Base-by-base conservation (phyloP, 257 asterid species). In the Jacaranda mimosifolia region DNA sequence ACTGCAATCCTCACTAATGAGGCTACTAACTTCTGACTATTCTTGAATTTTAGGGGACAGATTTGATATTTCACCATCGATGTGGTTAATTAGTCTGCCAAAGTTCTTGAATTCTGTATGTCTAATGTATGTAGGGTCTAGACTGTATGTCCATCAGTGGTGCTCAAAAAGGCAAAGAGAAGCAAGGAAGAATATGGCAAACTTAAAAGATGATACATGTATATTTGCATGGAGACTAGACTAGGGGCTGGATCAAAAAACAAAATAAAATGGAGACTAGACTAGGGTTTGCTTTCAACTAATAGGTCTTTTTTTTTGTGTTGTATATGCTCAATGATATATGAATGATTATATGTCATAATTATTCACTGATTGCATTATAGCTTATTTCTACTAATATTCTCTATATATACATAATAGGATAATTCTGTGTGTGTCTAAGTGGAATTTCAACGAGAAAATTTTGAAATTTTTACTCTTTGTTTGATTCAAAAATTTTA, bases 91-190 rank as follows among this genome's bases (percentile, higher is more conserved):
- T 56, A 36, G 48, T 42, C 83, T 51, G 85, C 74, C 35, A 59
- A 68, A 74, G 60, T 58, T 62, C 35, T 78, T 75, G 26, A 77
- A 67, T 79, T 81, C 82, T 80, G 81, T 59, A 63, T 78, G 73
- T 79, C 70, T 73, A 75, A 48, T 60, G 43, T 58, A 0, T 26
- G 40, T 21, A 83, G 51, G 62, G 48, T 21, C 43, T 63, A 73
- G 58, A 21, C 72, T 43, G 35, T 38, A 19, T 46, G 42, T 39
- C 42, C 6, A 15, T 68, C 63, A 80, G 80, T 14, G 63, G 45
- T 39, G 42, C 86, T 76, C 58, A 71, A 83, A 74, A 83, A 76
- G 83, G 80, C 59, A 68, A 72, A 58, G 11, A 43, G 75, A 68
- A 68, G 60, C 35, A 43, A 35, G 51, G 52, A 19, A 38, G 40